Conservation (phyloP, 2,329 filamentous ascomycete species). For the Epichloe gansuensis region DNA sequence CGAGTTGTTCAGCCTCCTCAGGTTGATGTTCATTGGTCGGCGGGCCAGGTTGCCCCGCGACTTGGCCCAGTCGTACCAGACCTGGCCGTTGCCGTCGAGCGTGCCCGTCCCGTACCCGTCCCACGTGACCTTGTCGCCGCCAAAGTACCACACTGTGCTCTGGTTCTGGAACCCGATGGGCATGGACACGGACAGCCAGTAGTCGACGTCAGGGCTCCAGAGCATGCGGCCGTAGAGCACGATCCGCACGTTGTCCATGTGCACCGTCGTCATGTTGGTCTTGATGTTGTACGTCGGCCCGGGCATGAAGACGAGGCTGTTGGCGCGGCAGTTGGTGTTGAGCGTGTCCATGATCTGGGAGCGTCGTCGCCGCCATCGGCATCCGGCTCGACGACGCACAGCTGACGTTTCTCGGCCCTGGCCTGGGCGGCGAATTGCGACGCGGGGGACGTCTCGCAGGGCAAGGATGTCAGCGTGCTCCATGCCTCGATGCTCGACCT, state of each 20-base stretch:
- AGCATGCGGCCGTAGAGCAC: slow-evolving; percentile 27
- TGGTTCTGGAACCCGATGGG: slow-evolving; percentile 43
- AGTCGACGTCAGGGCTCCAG: slow-evolving; percentile 34
- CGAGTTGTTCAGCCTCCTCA: slow-evolving; percentile 31
- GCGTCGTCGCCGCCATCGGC: slow-evolving; percentile 19
- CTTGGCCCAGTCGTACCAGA: slow-evolving; percentile 43
- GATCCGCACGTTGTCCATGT: slow-evolving; percentile 27
- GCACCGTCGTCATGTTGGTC: slow-evolving; percentile 22
- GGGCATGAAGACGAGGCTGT: slow-evolving; percentile 21
- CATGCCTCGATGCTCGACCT: slow-evolving; percentile 1
- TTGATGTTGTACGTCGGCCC: slow-evolving; percentile 23
- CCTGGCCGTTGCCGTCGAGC: slow-evolving; percentile 46
- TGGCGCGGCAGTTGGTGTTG: slow-evolving; percentile 17
- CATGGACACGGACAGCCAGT: slow-evolving; percentile 40
- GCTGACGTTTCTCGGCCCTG: slow-evolving; percentile 10
- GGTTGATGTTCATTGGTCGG: slow-evolving; percentile 40
- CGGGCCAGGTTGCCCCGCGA: slow-evolving; percentile 32
- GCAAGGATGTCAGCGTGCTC: neutral
- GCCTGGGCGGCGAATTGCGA: slow-evolving; percentile 5
- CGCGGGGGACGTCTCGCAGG: neutral
- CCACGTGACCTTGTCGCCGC: slow-evolving; percentile 37
- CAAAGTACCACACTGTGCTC: slow-evolving; percentile 40
- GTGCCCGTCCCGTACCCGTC: slow-evolving; percentile 39
- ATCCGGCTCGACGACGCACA: slow-evolving; percentile 19
- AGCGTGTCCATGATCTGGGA: slow-evolving; percentile 19